Base-by-base conservation (phyloP, 257 asterid species). In the Linaria vulgaris region DNA sequence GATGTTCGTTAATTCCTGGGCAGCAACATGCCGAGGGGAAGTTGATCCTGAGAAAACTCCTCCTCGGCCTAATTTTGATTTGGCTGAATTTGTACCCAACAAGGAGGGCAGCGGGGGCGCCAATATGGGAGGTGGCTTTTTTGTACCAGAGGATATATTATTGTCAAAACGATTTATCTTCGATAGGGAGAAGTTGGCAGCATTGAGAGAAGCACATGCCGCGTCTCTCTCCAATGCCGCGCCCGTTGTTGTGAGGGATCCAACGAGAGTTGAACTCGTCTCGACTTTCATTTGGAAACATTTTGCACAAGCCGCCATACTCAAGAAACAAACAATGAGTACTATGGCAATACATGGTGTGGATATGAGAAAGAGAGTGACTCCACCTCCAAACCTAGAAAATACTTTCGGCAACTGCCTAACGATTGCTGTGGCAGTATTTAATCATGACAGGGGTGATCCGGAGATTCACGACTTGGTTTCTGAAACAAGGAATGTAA, bases 211-310 rank as follows among this genome's bases (percentile, higher is more conserved):
- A 13, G 46, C 31, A 0, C n/a, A n/a, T n/a, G n/a, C n/a, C n/a
- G n/a, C n/a, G n/a, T n/a, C n/a, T n/a, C n/a, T n/a, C n/a, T n/a
- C n/a, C n/a, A 71, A 61, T 20, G 24, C 55, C 6, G 64, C 48
- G 54, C 68, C 71, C 0, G 17, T 68, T 1, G 21, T 13, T 0
- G 48, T 65, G 38, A 59, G 56, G 11, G 56, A 72, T 59, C 86
- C 85, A 1, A 81, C 82, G 4, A 63, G 86, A 1, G 83, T 86
- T 8, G 90, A 83, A 64, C 76, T 72, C 12, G 78, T 83, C 12
- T 71, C 86, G 0, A 68, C 79, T 5, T 79, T 69, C 17, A 37
- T 86, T 13, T 83, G 84, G 86, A 59, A 52, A 23, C 65, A 59
- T 15, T 56, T 76, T 60, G 61, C 76, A 3, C 54, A 71, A 5